Evolutionary conservation across 306 rosid genomes (phyloP), one percentile per base, ranked within the genome.

Genomic region (Cercis canadensis): DNA sequence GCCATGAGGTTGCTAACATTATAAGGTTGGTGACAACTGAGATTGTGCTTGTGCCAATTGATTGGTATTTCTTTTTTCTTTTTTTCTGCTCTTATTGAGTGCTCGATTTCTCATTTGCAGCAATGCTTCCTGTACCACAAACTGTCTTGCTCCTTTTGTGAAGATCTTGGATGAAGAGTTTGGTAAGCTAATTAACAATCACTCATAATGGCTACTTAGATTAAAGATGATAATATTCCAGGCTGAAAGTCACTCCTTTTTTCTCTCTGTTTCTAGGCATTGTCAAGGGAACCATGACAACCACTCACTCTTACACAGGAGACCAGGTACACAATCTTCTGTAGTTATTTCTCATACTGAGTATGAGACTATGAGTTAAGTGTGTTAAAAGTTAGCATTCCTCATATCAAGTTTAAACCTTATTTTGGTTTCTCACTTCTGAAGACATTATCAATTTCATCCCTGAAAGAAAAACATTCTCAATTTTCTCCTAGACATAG

Each of bases 221-320:
- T 70, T 19, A 21, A 21, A 33, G 36, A 53, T 13, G 3, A 37
- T 7, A 65, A 19, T 21, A 58, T 71, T 62, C 14, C 37, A 21
- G 10, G 32, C 31, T 72, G 57, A 32, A 65, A 71, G 55, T 37
- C 62, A 31, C 65, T 66, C 19, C 10, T 18, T 36, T 56, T 45
- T 74, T 43, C 8, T 80, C 51, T 32, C 5, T 53, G 54, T 57
- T 60, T 78, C 60, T 83, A 92, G 98, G 95, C 72, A 95, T 95
- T 68, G 97, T 89, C 41, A 91, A 91, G 87, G 99, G 97, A 78
- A 95, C 99, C 79, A 95, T 95, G 99, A 95, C 96, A 75, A 95
- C 99, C 62, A 91, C 99, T 63, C 99, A 95, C 75, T 95, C 99
- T 56, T 95, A 95, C 90, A 95, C 99, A 0, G 99, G 99, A 77